Evolutionary conservation across 106 monocot species (phyloP), one percentile per base, ranked within the genome.

Genomic region (Apostasia shenzhenica): DNA sequence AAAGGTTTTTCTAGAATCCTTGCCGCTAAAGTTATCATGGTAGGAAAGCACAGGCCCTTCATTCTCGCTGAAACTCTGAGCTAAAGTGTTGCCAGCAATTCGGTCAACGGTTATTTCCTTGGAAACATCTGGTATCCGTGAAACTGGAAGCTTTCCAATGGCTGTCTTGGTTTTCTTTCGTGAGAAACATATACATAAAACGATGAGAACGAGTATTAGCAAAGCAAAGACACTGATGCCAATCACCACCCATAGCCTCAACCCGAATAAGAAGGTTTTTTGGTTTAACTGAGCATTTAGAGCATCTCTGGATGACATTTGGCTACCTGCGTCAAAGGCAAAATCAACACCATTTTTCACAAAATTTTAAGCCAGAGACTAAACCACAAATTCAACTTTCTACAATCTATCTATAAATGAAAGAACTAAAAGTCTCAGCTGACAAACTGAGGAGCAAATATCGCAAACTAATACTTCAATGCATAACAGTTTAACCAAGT

Each of bases 81-180:
- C 79, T 60, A 79, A 80, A 47, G 53, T 79, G 14, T 67, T 70
- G 3, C 48, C 61, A 5, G 49, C 77, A 60, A 81, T 80, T 43
- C 74, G 75, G 50, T 83, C 93, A 0, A 83, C 86, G 3, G 73
- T 79, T 14, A 93, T 93, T 71, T 89, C 92, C 63, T 93, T 89
- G 9, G 88, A 86, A 42, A 83, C 53, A 41, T 63, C 73, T 5
- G 92, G 92, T 62, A 93, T 93, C 73, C 81, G 92, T 9, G 83
- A 68, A 39, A 45, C 66, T 7, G 62, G 75, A 49, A 61, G 53
- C 13, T 80, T 81, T 12, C 76, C 79, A 40, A 50, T 8, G 13
- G 75, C 63, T 61, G 55, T 72, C 60, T 72, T 78, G 10, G 78
- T 69, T 66, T 75, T 85, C 61, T 66, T 88, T n/a, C 73, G 48